Base-by-base conservation (phyloP, 2,329 filamentous ascomycete species). In the Fusarium tricinctum region DNA sequence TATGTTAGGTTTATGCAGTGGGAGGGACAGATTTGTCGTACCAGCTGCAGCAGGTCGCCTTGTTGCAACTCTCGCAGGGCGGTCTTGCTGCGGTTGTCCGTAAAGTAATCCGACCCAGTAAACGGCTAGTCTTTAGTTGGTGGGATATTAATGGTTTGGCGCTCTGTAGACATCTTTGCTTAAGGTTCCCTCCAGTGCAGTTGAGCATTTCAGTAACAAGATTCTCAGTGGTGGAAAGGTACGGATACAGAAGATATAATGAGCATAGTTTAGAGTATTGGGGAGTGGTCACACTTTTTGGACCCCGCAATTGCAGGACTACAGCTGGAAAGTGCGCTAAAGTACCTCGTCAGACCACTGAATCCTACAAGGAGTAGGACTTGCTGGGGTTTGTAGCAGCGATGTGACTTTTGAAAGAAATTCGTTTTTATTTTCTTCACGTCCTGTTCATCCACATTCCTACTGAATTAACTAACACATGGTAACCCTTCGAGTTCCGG, bases 1-100 rank as follows among this genome's bases (percentile, higher is more conserved):
- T 44, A 2, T n/a, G 35, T 38, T 10, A 38, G 35, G 8, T 17
- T 38, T 38, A 8, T n/a, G 19, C 17, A n/a, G n/a, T 38, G 6
- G 39, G 17, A 1, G 19, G 30, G 15, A 23, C 6, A 26, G 17
- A 20, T 17, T 23, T 3, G 0, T 12, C 50, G 45, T 33, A 68
- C 65, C n/a, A 68, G 32, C 32, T 23, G 51, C 26, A 68, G 19
- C 1, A 68, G 39, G 20, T 68, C 65, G 2, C 63, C 63, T 0
- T 54, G 14, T 23, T 68, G 46, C 9, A 68, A n/a, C 10, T 57
- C 20, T 1, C 19, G 4, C 2, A 68, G 40, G 26, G 9, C 39
- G 2, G 6, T 20, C 10, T 38, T 39, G 46, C 28, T 48, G 23
- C 20, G 19, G 13, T 56, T 39, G 3, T 68, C 59, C 9, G 64